Conservation (phyloP, 2,329 filamentous ascomycete species). For the Pseudonectria foliicola region DNA sequence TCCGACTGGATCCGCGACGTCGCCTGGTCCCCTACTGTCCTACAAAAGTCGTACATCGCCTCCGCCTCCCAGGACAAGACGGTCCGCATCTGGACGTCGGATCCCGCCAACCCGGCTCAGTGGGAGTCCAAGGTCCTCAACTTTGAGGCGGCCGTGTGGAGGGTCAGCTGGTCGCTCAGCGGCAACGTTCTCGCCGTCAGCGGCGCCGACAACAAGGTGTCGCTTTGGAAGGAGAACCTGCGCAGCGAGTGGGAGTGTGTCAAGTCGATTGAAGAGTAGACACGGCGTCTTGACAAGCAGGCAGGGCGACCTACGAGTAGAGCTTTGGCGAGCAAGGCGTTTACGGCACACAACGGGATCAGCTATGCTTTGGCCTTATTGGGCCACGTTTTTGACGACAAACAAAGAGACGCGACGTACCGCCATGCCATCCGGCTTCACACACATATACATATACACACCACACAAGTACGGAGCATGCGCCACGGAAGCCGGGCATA, state of each 20-base stretch:
- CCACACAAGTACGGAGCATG: too few species aligned
- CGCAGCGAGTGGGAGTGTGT: slow-evolving; percentile 96
- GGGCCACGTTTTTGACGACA: slow-evolving; percentile 9
- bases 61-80: slow-evolving; percentile 95
- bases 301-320: slow-evolving; percentile 60
- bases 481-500: too few species aligned
- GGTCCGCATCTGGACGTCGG: slow-evolving; percentile 91
- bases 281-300: slow-evolving; percentile 77
- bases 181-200: slow-evolving; percentile 94
- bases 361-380: slow-evolving; percentile 17
- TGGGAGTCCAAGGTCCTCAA: slow-evolving; percentile 83
- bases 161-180: slow-evolving; percentile 95
- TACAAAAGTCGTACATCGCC: slow-evolving; percentile 95
- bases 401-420: not conserved
- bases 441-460: too few species aligned
- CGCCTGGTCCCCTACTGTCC: slow-evolving; percentile 89
- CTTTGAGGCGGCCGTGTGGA: slow-evolving; percentile 88
- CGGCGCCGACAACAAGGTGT: slow-evolving; percentile 93
- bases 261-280: slow-evolving; percentile 87
- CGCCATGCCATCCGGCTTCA: too few species aligned
- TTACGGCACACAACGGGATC: slow-evolving; percentile 25
- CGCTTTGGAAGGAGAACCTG: slow-evolving; percentile 96
- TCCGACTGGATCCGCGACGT: slow-evolving; percentile 97
- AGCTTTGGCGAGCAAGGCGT: slow-evolving; percentile 26
- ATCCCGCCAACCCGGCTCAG: slow-evolving; percentile 52